Conservation (phyloP, 208 protist species). For the Tritrichomonas musculus region DNA sequence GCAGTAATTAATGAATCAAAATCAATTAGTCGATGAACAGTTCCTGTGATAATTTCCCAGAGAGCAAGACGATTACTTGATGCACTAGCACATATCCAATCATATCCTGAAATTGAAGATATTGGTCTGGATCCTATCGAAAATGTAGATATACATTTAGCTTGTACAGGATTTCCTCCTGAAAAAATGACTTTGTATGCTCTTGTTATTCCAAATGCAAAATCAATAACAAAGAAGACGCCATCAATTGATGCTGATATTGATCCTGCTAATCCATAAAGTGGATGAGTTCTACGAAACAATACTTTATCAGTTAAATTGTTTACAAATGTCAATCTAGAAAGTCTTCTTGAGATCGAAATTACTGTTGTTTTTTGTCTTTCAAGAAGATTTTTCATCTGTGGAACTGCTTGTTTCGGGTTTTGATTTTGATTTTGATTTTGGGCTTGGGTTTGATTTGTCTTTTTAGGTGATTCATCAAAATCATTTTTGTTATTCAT, state of each 20-base stretch:
- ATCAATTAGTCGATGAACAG: background rate
- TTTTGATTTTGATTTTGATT: background rate
- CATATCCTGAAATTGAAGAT: background rate
- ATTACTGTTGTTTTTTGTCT: background rate
- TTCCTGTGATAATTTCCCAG: constrained; percentile 10
- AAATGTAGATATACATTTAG: background rate
- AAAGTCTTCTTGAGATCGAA: background rate
- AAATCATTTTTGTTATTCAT: background rate
- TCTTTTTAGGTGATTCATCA: background rate
- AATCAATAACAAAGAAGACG: background rate
- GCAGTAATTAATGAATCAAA: background rate
- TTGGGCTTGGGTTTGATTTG: background rate
- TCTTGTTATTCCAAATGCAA: background rate
- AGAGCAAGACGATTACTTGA: background rate
- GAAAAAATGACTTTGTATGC: background rate
- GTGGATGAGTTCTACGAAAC: background rate
- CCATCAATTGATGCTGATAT: background rate
- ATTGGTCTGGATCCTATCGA: background rate
- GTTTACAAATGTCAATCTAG: background rate
- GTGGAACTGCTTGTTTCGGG: background rate
- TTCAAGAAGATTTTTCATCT: background rate
- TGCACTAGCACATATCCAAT: constrained; percentile 12
- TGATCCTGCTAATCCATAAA: background rate
- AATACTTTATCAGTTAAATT: background rate
- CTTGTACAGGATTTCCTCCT: background rate